These are phyloP conservation scores for Nakaseomyces delphensis DNA, from an alignment of 1,139 yeast species.

Conservation along the genomic window DNA sequence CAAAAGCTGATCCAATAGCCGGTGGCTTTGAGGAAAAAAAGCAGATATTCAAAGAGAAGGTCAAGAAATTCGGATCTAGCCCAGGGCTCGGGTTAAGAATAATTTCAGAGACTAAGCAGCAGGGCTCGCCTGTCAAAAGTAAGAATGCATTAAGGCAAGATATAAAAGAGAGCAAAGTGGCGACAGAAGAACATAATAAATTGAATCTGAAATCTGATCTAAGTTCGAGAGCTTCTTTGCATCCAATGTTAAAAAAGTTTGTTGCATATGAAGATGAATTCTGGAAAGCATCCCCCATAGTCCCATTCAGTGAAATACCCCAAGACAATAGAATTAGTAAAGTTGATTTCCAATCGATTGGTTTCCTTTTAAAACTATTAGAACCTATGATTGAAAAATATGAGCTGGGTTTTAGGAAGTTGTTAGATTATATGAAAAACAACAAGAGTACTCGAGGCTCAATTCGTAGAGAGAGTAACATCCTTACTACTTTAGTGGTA, in stretches of 20 bases:
- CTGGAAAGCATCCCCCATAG: slow-evolving; percentile 3
- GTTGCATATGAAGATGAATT: slow-evolving; percentile 6
- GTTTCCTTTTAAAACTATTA: neutral
- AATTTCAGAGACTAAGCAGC: neutral
- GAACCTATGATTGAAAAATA: slow-evolving; percentile 5
- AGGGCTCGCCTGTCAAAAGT: neutral
- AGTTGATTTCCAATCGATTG: slow-evolving; percentile 1
- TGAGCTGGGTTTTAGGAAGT: neutral
- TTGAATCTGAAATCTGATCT: slow-evolving; percentile 2
- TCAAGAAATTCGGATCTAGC: slow-evolving; percentile 4
- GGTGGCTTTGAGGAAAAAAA: neutral
- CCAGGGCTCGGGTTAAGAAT: slow-evolving; percentile 7
- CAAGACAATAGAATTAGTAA: slow-evolving; percentile 1
- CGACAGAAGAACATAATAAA: neutral
- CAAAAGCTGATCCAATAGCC: neutral
- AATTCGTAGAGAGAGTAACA: slow-evolving; percentile 2
- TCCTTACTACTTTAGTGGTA: neutral
- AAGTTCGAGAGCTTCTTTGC: slow-evolving; percentile 4
- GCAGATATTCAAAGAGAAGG: slow-evolving; percentile 6
- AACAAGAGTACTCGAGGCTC: slow-evolving; percentile 4
- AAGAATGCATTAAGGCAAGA: neutral
- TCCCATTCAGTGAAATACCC: neutral
- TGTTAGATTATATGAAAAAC: slow-evolving; percentile 1
- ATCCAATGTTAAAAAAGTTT: slow-evolving; percentile 4
- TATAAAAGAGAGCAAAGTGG: neutral